Conservation (phyloP, 331 rosid genomes). For the Erythrophleum ivorense region DNA sequence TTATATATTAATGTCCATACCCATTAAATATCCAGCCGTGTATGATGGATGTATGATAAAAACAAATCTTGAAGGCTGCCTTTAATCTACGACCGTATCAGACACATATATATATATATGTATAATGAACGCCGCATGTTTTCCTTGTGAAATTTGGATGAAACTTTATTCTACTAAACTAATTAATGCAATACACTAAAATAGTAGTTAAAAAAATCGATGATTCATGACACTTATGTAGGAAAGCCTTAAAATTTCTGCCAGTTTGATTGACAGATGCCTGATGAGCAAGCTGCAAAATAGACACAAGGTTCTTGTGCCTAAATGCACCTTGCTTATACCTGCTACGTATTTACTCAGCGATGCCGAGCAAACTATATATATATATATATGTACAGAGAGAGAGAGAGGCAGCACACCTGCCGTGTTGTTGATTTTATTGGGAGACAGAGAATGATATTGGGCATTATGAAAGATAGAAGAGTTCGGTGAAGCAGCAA, state of each 20-base stretch:
- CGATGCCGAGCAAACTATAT: neutral
- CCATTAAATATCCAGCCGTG: neutral
- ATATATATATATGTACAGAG: too few species aligned
- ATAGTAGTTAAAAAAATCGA: neutral
- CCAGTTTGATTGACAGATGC: neutral
- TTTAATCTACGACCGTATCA: too few species aligned
- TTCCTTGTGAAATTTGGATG: too few species aligned
- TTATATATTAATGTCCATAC: neutral
- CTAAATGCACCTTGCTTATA: neutral
- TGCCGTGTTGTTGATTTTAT: neutral
- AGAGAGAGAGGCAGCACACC: too few species aligned
- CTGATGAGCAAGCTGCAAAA: neutral
- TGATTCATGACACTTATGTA: neutral
- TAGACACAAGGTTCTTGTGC: neutral
- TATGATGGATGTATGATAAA: neutral
- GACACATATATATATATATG: too few species aligned
- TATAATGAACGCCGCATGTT: too few species aligned
- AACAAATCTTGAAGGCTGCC: neutral
- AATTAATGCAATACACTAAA: neutral
- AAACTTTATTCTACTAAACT: too few species aligned
- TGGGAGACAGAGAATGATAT: constrained; percentile 3
- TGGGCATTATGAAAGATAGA: constrained; percentile 23
- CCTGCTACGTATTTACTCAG: neutral
- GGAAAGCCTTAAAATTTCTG: neutral
- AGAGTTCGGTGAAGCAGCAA: constrained; percentile 11